A percentile compares a stretch with the other conserved stretches of the same genome.
phyloP scores from a whole-genome alignment of 768 basidiomycete genomes.

The Rhodotorula paludigena region DNA sequence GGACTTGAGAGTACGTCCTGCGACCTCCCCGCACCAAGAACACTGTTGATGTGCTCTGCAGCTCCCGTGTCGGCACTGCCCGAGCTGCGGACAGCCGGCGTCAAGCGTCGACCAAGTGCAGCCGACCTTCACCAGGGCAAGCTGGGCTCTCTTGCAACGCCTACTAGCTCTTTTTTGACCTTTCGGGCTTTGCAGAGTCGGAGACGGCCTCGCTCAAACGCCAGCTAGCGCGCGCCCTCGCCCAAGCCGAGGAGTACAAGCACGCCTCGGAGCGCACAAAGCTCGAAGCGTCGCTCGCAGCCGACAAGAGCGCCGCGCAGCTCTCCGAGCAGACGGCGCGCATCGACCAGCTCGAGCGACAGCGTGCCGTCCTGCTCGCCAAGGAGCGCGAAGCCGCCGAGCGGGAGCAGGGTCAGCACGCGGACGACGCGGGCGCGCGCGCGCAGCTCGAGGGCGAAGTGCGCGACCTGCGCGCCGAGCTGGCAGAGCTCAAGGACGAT shows the following conservation, averaged over 20 bases:
- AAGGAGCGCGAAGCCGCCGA: slow-evolving; percentile 32
- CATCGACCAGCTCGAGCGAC: slow-evolving; percentile 34
- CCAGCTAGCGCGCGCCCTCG: slow-evolving; percentile 23
- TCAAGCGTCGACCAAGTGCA: slow-evolving; percentile 23
- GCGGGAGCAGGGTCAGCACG: slow-evolving; percentile 1
- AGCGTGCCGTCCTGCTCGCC: slow-evolving; percentile 29
- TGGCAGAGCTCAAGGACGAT: slow-evolving; percentile 11
- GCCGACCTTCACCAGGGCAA: slow-evolving; percentile 30
- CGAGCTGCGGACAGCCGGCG: neutral
- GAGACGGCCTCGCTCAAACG: slow-evolving; percentile 32
- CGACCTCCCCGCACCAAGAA: too few species aligned
- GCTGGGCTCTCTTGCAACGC: neutral
- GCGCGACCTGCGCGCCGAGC: slow-evolving; percentile 1
- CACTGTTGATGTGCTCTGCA: neutral
- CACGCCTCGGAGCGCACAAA: slow-evolving; percentile 22
- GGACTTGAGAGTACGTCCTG: neutral
- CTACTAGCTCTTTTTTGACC: too few species aligned
- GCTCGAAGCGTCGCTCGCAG: slow-evolving; percentile 9
- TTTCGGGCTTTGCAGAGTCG: slow-evolving; percentile 15
- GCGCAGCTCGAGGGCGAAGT: slow-evolving; percentile 6
- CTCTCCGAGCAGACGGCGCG: slow-evolving; percentile 13
- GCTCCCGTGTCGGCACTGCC: neutral
- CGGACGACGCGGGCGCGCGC: slow-evolving; percentile 5
- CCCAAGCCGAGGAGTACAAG: slow-evolving; percentile 26
- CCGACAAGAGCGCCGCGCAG: slow-evolving; percentile 16